Percentiles rank a stretch among this genome's conserved stretches.
These are phyloP conservation scores for Phytophthora pseudosyringae DNA, from an alignment of 352 stramenopile genomes.

Conservation along the genomic window DNA sequence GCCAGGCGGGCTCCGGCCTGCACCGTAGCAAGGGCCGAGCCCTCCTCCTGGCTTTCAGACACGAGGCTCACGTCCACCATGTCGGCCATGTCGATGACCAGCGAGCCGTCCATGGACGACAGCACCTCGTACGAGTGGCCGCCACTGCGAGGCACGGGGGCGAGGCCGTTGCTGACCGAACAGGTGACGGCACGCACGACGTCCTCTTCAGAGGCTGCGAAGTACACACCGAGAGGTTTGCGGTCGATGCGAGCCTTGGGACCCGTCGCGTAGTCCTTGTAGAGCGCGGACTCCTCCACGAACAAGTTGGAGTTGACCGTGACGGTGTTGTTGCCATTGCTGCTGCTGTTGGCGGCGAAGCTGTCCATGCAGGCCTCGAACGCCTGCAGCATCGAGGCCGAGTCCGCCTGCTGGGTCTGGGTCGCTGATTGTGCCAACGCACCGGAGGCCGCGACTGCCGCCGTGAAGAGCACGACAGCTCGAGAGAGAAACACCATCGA, in stretches of 20 bases:
- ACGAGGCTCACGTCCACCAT: conserved; percentile 52
- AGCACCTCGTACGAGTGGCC: conserved; percentile 67
- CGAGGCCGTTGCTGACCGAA: conserved; percentile 41
- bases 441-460: conserved; percentile 13
- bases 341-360: conserved; percentile 13
- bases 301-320: conserved; percentile 45
- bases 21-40: conserved; percentile 43
- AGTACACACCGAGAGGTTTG: conserved; percentile 53
- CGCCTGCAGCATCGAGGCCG: conserved; percentile 22
- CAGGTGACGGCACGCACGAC: conserved; percentile 52
- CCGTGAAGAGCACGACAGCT: conserved; percentile 22
- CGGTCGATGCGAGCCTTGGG: conserved; percentile 56
- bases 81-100: conserved; percentile 66
- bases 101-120: conserved; percentile 59
- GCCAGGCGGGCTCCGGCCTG: conserved; percentile 50
- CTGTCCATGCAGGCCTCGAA: conserved; percentile 41
- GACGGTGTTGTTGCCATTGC: conserved; percentile 22
- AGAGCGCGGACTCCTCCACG: conserved; percentile 37
- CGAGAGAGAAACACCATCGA: conserved; percentile 27
- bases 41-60: conserved; percentile 38
- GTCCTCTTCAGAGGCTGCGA: conserved; percentile 50
- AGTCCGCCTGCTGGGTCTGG: conserved; percentile 12
- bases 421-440: conserved; percentile 15
- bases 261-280: conserved; percentile 57
- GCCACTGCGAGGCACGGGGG: conserved; percentile 51